Evolutionary conservation across 2,329 filamentous ascomycete genomes (phyloP).

Genomic region (Exserohilum rostratum): DNA sequence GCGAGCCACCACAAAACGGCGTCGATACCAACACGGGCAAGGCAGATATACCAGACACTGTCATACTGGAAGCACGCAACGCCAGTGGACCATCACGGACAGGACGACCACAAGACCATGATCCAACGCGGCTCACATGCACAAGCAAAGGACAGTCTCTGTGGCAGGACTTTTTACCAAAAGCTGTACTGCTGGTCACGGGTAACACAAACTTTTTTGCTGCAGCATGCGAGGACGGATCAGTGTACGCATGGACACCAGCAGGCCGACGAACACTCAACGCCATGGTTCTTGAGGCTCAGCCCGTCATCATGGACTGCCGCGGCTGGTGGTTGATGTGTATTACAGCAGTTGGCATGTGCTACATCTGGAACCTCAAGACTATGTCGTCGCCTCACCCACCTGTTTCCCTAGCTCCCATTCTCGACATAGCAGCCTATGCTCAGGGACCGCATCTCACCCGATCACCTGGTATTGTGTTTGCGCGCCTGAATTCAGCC

Average conservation of each 20-base stretch:
- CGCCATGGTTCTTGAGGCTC: conserved; percentile 84
- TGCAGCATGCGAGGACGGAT: conserved; percentile 90
- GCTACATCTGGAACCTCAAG: conserved; percentile 91
- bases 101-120: conserved; percentile 67
- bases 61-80: conserved; percentile 88
- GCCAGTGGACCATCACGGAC: conserved; percentile 67
- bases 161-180: conserved; percentile 93
- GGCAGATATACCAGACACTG: conserved; percentile 63
- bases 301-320: conserved; percentile 92
- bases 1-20: conserved; percentile 55
- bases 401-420: conserved; percentile 84
- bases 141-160: conserved; percentile 79
- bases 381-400: conserved; percentile 84
- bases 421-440: conserved; percentile 84
- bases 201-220: conserved; percentile 92
- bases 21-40: conserved; percentile 51
- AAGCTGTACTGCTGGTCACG: conserved; percentile 85
- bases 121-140: conserved; percentile 83
- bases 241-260: conserved; percentile 88
- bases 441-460: conserved; percentile 80
- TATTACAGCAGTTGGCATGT: conserved; percentile 85
- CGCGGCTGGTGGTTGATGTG: conserved; percentile 88
- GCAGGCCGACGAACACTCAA: conserved; percentile 86
- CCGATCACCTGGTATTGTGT: conserved; percentile 82
- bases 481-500: conserved; percentile 86